Base-by-base conservation (phyloP, 352 stramenopile genomes). In the Globisporangium acanthophoron region DNA sequence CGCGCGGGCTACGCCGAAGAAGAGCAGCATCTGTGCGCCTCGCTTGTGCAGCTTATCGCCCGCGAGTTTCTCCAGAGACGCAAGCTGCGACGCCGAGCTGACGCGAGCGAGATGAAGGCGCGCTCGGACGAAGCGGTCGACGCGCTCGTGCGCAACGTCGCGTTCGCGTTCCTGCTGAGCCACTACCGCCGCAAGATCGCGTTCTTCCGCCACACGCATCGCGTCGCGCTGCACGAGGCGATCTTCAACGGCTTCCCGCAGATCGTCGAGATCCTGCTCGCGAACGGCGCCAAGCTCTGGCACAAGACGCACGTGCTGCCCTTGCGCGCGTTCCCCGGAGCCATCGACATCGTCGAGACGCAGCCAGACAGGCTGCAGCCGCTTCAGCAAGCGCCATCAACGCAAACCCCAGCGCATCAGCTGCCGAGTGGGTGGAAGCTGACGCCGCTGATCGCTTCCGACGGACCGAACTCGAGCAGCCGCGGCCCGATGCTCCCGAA, bases 161-260 rank as follows among this genome's bases (percentile, higher is more conserved):
- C 77, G 8, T 71, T 87, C 56, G 54, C 74, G 18, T 87, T 91
- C 52, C 64, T 91, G 33, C 52, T 91, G 37, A 67, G 66, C 1
- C 75, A 89, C 44, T 87, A 70, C 49, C 58, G 61, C 7, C 67
- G 78, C 0, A 76, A 79, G 54, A 64, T 87, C 1, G 56, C 55
- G 1, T 60, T 79, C 15, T 81, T 78, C 24, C 64, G 73, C 0
- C 79, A 81, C 43, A 90, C 80, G 0, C 78, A 87, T 20, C 80
- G 83, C n/a, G 79, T 90, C 18, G 53, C 83, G 18, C 64, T 93
- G 27, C 79, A 91, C 39, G 83, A 93, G 58, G 83, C 80, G 13
- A 54, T 89, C 12, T 68, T 87, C 51, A 93, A 90, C 52, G 80
- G 79, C 2, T 75, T 85, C 50, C 61, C 75, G 1, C 60, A 85